Conservation (phyloP, 805 yeast species). For the Helenozyma baotianmanensis region DNA sequence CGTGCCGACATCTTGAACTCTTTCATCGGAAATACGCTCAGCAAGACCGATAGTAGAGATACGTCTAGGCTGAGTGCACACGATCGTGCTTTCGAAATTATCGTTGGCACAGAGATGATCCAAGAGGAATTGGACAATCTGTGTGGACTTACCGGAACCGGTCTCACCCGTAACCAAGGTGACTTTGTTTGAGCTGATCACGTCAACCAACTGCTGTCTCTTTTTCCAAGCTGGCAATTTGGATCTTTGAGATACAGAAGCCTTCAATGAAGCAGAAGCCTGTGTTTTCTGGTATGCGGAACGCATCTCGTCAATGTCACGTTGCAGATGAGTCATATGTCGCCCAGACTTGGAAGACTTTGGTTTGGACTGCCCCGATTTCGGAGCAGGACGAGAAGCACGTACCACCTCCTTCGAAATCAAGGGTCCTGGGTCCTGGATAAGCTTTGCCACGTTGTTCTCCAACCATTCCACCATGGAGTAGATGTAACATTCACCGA, state of each 20-base stretch:
- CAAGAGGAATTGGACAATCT: conserved; percentile 81
- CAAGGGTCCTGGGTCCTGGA: conserved; percentile 74
- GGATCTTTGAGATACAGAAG: conserved; percentile 41
- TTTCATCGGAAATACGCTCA: conserved; percentile 84
- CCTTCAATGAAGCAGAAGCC: conserved; percentile 24
- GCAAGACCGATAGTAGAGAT: conserved; percentile 94
- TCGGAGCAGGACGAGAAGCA: neutral
- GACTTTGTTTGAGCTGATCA: conserved; percentile 57
- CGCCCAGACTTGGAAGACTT: conserved; percentile 1
- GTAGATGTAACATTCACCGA: conserved; percentile 71
- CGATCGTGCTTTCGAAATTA: conserved; percentile 53
- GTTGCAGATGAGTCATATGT: conserved; percentile 1
- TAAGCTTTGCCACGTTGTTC: conserved; percentile 50
- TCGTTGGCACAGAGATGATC: conserved; percentile 54
- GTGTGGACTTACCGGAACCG: conserved; percentile 96
- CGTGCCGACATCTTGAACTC: conserved; percentile 57
- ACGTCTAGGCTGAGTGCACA: conserved; percentile 95
- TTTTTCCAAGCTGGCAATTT: conserved; percentile 83
- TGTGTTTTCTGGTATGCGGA: conserved; percentile 2
- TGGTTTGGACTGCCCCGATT: conserved; percentile 1
- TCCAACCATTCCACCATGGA: conserved; percentile 76
- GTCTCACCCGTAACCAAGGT: conserved; percentile 92
- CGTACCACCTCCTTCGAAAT: conserved; percentile 4
- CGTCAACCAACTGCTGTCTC: conserved; percentile 47
- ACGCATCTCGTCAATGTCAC: conserved; percentile 2